Conservation (phyloP, 108 stramenopile species). For the Epithemia pelagica region DNA sequence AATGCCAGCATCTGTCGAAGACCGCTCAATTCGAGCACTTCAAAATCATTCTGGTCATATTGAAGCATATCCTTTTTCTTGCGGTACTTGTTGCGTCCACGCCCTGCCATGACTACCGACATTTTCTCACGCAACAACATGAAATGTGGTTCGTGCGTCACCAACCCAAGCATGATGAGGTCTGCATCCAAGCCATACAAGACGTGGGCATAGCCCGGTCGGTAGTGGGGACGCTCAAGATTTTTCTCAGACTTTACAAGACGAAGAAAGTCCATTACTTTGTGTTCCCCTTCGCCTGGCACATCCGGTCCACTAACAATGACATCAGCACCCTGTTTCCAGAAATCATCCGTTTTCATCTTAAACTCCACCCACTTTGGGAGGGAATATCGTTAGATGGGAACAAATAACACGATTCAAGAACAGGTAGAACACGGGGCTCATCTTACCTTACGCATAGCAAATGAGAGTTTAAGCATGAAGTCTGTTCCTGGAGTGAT, state of each 20-base stretch:
- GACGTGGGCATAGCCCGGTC: slow-evolving; percentile 79
- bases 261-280: slow-evolving; percentile 94
- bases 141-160: slow-evolving; percentile 96
- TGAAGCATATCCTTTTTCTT: slow-evolving; percentile 94
- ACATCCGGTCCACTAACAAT: slow-evolving; percentile 97
- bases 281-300: slow-evolving; percentile 98
- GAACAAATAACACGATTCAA: too few species aligned
- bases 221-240: slow-evolving; percentile 23
- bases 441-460: slow-evolving; percentile 59
- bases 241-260: slow-evolving; percentile 39
- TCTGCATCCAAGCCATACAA: slow-evolving; percentile 73
- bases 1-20: slow-evolving; percentile 86
- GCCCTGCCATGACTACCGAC: slow-evolving; percentile 87
- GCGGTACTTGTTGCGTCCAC: slow-evolving; percentile 75
- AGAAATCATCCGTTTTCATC: slow-evolving; percentile 89
- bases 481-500: slow-evolving; percentile 99
- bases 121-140: slow-evolving; percentile 94
- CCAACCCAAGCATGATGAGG: slow-evolving; percentile 54
- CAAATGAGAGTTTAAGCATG: slow-evolving; percentile 87
- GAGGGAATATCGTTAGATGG: too few species aligned
- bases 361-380: slow-evolving; percentile 81
- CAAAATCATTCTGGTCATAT: slow-evolving; percentile 91
- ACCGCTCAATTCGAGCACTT: slow-evolving; percentile 78
- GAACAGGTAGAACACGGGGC: too few species aligned
- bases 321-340: slow-evolving; percentile 83